Percentiles rank a stretch among this genome's conserved stretches.
Conservation (phyloP, 768 basidiomycete genomes). For the Artomyces pyxidatus region DNA sequence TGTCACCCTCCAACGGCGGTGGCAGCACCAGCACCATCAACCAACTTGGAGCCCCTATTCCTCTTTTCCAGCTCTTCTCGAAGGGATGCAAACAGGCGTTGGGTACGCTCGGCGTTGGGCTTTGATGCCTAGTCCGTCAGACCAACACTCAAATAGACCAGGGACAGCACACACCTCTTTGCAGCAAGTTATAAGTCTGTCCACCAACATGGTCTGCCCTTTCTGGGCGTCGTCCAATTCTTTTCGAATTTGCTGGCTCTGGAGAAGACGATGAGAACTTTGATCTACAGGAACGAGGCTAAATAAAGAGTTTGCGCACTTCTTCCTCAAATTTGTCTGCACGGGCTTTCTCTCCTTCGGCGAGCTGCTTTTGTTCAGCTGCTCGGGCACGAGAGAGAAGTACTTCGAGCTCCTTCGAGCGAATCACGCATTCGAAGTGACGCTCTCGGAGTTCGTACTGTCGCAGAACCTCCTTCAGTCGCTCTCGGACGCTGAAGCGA, state of each 20-base stretch:
- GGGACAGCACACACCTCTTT: constrained; percentile 57
- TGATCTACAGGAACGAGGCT: constrained; percentile 1
- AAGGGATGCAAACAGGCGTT: constrained; percentile 70
- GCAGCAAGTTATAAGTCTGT: constrained; percentile 79
- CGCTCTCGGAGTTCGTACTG: constrained; percentile 88
- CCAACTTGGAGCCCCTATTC: constrained; percentile 26
- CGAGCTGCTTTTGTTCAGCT: constrained; percentile 79
- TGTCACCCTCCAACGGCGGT: not conserved
- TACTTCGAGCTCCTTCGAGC: constrained; percentile 88
- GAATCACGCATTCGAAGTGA: constrained; percentile 88
- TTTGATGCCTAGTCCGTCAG: constrained; percentile 21
- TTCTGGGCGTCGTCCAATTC: constrained; percentile 77
- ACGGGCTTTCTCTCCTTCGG: constrained; percentile 63
- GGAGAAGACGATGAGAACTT: not conserved
- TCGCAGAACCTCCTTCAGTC: constrained; percentile 77
- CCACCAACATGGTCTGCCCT: constrained; percentile 71
- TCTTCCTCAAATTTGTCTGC: constrained; percentile 68
- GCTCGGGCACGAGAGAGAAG: constrained; percentile 80
- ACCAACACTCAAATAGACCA: constrained; percentile 2
- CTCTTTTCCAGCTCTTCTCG: constrained; percentile 80
- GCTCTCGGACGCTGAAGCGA: constrained; percentile 60
- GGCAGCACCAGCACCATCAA: constrained; percentile 4
- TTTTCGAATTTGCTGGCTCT: constrained; percentile 65
- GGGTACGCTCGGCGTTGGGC: constrained; percentile 79
- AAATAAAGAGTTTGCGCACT: constrained; percentile 32